Evolutionary conservation across 371 early-diverging fungal genomes (phyloP).

Genomic region (Apophysomyces elegans): DNA sequence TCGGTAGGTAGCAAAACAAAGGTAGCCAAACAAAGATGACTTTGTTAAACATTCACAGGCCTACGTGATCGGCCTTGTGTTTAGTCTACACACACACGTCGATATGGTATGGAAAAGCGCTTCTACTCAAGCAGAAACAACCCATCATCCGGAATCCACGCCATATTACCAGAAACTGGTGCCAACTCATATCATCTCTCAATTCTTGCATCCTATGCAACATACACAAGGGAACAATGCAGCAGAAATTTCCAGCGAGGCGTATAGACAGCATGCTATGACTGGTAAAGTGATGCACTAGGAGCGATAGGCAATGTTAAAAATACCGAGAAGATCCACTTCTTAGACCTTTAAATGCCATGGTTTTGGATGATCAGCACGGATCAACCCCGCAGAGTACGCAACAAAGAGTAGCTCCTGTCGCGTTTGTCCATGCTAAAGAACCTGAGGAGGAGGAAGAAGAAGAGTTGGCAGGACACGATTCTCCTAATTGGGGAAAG

Average conservation of each 20-base stretch:
- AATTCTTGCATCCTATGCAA: constrained; percentile 30
- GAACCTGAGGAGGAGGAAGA: constrained; percentile 66
- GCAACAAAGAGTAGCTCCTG: constrained; percentile 20
- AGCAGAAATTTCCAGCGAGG: constrained; percentile 1
- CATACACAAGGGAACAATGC: constrained; percentile 8
- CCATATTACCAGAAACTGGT: constrained; percentile 25
- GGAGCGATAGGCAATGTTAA: background rate
- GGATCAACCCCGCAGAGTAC: background rate
- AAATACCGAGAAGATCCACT: background rate
- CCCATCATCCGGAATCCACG: constrained; percentile 27
- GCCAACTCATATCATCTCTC: constrained; percentile 25
- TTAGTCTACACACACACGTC: constrained; percentile 92
- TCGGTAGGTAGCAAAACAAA: constrained; percentile 38
- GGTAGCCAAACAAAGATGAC: background rate
- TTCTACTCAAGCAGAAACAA: constrained; percentile 17
- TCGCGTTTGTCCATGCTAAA: constrained; percentile 48
- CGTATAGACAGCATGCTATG: constrained; percentile 7
- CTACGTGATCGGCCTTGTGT: constrained; percentile 91
- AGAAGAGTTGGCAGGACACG: constrained; percentile 83
- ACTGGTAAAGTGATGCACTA: background rate
- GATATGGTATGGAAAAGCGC: constrained; percentile 81
- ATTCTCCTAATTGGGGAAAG: constrained; percentile 92
- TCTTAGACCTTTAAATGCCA: background rate
- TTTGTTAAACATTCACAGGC: constrained; percentile 41
- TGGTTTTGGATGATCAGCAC: background rate